These are phyloP conservation scores for Fonsecaea nubica DNA, from an alignment of 2,329 filamentous ascomycete genomes.

Conservation along the genomic window DNA sequence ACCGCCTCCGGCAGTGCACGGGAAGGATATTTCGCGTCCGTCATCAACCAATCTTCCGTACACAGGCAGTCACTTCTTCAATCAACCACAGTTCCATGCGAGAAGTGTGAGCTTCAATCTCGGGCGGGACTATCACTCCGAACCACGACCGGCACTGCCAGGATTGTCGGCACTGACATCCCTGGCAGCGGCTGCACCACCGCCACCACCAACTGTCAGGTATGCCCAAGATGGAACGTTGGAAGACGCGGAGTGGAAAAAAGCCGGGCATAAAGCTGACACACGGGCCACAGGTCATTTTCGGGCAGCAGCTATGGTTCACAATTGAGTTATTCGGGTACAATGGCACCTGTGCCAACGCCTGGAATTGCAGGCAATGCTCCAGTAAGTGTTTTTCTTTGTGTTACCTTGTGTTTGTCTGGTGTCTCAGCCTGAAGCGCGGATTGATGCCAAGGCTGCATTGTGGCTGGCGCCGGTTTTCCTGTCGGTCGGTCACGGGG, in stretches of 20 bases:
- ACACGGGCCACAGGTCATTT: constrained; percentile 50
- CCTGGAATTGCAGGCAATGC: constrained; percentile 42
- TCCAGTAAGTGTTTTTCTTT: constrained; percentile 47
- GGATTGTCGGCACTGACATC: constrained; percentile 66
- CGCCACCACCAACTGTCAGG: constrained; percentile 61
- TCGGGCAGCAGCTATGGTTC: constrained; percentile 66
- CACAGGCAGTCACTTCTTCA: constrained; percentile 47
- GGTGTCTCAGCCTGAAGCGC: not conserved
- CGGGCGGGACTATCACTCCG: constrained; percentile 34
- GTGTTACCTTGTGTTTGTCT: not conserved
- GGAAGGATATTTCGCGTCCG: constrained; percentile 59
- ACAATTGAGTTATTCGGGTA: constrained; percentile 57
- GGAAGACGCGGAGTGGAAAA: constrained; percentile 25
- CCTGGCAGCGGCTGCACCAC: constrained; percentile 60
- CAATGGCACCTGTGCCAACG: constrained; percentile 37
- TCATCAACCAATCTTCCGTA: constrained; percentile 60
- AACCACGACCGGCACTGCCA: constrained; percentile 54
- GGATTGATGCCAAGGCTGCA: constrained; percentile 1
- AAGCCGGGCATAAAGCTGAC: constrained; percentile 8
- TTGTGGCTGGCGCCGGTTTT: not conserved
- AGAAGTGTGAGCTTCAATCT: constrained; percentile 51
- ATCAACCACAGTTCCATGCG: constrained; percentile 46
- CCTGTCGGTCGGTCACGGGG: constrained; percentile 1
- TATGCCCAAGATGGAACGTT: constrained; percentile 45
- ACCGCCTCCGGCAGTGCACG: constrained; percentile 51